Evolutionary conservation across 208 protist genomes (phyloP).

Genomic region (Crithidia brevicula): DNA sequence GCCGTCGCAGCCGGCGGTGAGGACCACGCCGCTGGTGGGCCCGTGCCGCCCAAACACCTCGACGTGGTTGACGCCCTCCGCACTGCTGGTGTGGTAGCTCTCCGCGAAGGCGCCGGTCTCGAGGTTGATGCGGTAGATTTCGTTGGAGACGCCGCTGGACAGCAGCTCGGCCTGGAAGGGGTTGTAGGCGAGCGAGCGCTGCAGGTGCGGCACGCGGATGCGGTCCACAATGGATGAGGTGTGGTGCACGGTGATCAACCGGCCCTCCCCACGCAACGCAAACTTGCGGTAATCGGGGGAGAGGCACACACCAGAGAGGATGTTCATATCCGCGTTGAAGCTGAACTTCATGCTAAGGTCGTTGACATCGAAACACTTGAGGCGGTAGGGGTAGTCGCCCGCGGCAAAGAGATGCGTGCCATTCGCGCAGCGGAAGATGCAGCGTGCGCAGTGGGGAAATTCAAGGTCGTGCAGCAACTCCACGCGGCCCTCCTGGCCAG

Average conservation of each 20-base stretch:
- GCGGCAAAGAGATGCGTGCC: conserved; percentile 87
- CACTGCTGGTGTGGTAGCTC: conserved; percentile 75
- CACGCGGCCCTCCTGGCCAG: conserved; percentile 66
- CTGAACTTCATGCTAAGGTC: conserved; percentile 93
- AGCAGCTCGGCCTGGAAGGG: conserved; percentile 74
- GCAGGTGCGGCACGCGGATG: conserved; percentile 83
- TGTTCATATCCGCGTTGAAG: conserved; percentile 90
- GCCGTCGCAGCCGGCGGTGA: conserved; percentile 78
- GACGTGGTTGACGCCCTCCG: conserved; percentile 65
- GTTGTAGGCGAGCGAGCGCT: conserved; percentile 83
- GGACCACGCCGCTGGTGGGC: conserved; percentile 63
- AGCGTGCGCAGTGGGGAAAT: conserved; percentile 84
- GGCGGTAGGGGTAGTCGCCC: conserved; percentile 87
- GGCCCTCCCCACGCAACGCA: conserved; percentile 75
- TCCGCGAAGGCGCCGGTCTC: conserved; percentile 84
- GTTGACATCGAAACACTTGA: conserved; percentile 92
- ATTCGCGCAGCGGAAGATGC: conserved; percentile 79
- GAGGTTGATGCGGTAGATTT: conserved; percentile 85
- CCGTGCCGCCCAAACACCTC: conserved; percentile 65
- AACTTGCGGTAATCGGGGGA: conserved; percentile 92
- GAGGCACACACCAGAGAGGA: conserved; percentile 80
- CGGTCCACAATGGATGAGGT: conserved; percentile 79
- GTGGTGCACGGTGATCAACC: conserved; percentile 87
- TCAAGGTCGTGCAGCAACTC: conserved; percentile 91
- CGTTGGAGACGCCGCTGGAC: conserved; percentile 70